Base-by-base conservation (phyloP, 2,329 filamentous ascomycete species). In the Fusarium sp. region DNA sequence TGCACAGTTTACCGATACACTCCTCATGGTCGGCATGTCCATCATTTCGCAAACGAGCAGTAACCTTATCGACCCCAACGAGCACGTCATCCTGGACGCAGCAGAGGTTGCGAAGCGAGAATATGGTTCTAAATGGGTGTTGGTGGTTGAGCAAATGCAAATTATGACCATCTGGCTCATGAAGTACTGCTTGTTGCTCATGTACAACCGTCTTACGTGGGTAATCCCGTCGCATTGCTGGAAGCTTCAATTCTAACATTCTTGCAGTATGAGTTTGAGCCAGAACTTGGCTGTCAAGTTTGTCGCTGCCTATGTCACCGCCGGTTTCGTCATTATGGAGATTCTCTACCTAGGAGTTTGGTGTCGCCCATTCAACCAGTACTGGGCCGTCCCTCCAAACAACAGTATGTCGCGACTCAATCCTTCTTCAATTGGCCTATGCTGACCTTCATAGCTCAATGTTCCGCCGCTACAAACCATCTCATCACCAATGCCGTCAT, bases 81-180 rank as follows among this genome's bases (percentile, higher is more conserved):
- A 87, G 30, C 75, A 77, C 0, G 71, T 76, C 1, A 64, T 74
- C 5, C 77, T 89, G 47, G 87, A 86, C 0, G 79, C 83, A 1
- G 65, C 78, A 0, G 80, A 80, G 36, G 81, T 83, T 46, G 70
- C 66, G 5, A 77, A 81, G 33, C 79, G 86, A 49, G 74, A 79
- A 1, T 78, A 75, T 37, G 88, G 88, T 12, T 89, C 86, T 45
- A 90, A 90, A 80, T 84, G 88, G 79, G 87, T 89, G 1, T 80
- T 89, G 37, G 83, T 89, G 10, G 85, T 86, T 4, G 88, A 91
- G 68, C 82, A 89, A 76, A 83, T 85, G 71, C 90, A 91, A 79
- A 80, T 89, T 18, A 79, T 88, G 53, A 83, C 85, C 11, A 85
- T 86, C 31, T 89, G 85, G 83, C 76, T 80, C 0, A 80, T 88